Evolutionary conservation across 2,329 filamentous ascomycete species (phyloP), one percentile per base, ranked within the genome.

Genomic region (Aspergillus ibericus): DNA sequence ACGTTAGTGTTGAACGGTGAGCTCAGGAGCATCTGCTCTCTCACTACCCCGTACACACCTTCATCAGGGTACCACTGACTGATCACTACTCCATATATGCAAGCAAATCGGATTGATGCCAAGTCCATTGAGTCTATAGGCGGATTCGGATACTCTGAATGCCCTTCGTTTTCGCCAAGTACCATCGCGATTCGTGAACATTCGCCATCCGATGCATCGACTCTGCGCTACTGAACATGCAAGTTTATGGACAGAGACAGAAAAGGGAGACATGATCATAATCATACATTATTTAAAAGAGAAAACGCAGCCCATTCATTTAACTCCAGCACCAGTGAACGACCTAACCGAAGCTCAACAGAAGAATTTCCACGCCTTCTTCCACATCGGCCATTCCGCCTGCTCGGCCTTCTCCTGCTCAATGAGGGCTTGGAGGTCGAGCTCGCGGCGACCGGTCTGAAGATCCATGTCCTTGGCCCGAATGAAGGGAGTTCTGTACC

Each of bases 381-480:
- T 95, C 90, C 90, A 93, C 59, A 66, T 76, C 0, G 91, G 90
- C 91, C 90, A 93, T 4, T 75, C 72, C 32, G 82, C 83, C 68
- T 82, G 81, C 78, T 97, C 92, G 53, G 89, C 88, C 38, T 82
- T 78, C 79, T 97, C 93, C 73, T 96, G 89, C 42, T 88, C 87
- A 51, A 96, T 81, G 51, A 98, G 77, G 59, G 90, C 85, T 27
- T 87, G 85, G 46, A 97, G 78, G 72, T 96, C 93, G 58, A 97
- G 84, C 70, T 96, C 92, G 25, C 93, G 82, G 27, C 92, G 86
- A 2, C 93, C 93, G 0, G 92, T 96, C 59, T 89, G 85, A 62
- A 97, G 78, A 75, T 97, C 93, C 87, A 97, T 96, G 62, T 96
- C 88, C 52, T 82, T 80, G 34, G 83, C 77, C 16, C 83, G 81